phyloP scores from a whole-genome alignment of 1,139 yeast species.

The Protomyces inouyei region DNA sequence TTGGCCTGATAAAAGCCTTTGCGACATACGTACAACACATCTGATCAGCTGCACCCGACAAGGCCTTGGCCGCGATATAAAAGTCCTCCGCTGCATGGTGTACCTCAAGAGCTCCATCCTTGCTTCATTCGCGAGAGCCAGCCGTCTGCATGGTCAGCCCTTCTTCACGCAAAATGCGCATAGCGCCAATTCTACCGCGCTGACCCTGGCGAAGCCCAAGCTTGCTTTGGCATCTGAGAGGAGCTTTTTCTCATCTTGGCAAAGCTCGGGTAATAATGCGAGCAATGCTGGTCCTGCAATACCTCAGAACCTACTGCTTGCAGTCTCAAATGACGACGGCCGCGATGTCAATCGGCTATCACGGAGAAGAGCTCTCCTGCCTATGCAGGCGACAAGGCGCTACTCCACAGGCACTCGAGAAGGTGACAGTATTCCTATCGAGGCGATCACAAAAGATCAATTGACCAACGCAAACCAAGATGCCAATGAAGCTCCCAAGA shows the following conservation, averaged over 20 bases:
- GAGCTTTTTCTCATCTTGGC: slow-evolving; percentile 21
- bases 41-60: background rate
- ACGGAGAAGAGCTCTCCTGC: slow-evolving; percentile 5
- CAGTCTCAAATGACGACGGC: slow-evolving; percentile 9
- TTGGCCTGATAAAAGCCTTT: background rate
- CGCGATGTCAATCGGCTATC: background rate
- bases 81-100: background rate
- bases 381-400: slow-evolving; percentile 13
- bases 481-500: background rate
- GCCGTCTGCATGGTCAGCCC: slow-evolving; percentile 6
- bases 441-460: background rate
- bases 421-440: background rate
- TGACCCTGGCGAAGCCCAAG: slow-evolving; percentile 18
- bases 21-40: background rate
- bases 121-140: slow-evolving; percentile 10
- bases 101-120: slow-evolving; percentile 9
- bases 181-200: slow-evolving; percentile 17
- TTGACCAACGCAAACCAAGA: too few species aligned
- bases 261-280: slow-evolving; percentile 1
- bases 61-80: background rate
- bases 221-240: slow-evolving; percentile 14
- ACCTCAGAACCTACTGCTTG: slow-evolving; percentile 5
- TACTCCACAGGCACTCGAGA: slow-evolving; percentile 18
- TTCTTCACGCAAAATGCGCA: slow-evolving; percentile 22
- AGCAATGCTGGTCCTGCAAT: slow-evolving; percentile 7